Base-by-base conservation (phyloP, 306 rosid genomes). In the Canavalia gladiata region DNA sequence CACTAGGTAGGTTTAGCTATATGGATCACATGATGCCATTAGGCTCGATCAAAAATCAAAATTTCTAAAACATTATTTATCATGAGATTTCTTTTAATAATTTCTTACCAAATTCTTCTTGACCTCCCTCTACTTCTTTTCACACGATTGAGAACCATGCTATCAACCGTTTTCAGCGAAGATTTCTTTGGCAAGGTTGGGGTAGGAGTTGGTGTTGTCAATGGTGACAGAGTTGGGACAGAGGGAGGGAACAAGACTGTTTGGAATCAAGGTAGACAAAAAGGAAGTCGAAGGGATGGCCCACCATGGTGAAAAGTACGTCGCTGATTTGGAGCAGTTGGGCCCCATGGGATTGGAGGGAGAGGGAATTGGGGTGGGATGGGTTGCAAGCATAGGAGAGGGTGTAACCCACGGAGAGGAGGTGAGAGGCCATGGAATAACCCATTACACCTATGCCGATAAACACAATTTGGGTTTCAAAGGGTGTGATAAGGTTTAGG, bases 361-460 rank as follows among this genome's bases (percentile, higher is more conserved):
- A 6, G 41, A 84, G 81, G 8, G 94, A 75, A 54, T 90, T 92
- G 0, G 82, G 79, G 47, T 83, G 68, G 6, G 93, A 83, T 9
- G 97, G 92, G 83, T 75, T 85, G 56, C 98, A 97, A 5, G 97
- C 95, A 90, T 81, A 94, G 90, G 90, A n/a, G 90, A 94, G 65
- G 12, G 80, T 70, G 89, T 88, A 91, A n/a, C 96, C 97, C 13
- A 91, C 90, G 25, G 91, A 57, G 87, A 94, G 73, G 54, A 94
- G 89, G 29, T 93, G 97, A 31, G 96, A 83, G 78, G 94, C 94
- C 98, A 94, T 94, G 58, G 96, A 92, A 37, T 86, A 78, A 9
- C 97, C 96, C 97, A 92, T 90, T 0, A 94, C 96, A 57, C 98
- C 97, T 37, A 90, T 87, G 29, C 98, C 97, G 56, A 90, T 89